These are phyloP conservation scores for Boletus rufocinnamomeus DNA, from an alignment of 768 basidiomycete genomes.

Conservation along the genomic window DNA sequence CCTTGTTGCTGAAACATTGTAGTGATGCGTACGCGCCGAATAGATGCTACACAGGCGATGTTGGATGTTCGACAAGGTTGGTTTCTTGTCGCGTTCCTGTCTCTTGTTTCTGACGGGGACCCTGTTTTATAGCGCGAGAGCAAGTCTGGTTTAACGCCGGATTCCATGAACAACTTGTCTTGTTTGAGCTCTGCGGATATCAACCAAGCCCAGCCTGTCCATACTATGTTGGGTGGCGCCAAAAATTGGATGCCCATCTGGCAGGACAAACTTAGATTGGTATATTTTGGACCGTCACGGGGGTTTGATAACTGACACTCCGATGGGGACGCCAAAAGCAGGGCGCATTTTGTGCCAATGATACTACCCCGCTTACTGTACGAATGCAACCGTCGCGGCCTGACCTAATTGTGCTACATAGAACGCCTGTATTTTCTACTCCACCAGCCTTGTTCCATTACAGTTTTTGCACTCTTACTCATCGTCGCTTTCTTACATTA, in stretches of 20 bases:
- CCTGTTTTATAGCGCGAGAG: constrained; percentile 53
- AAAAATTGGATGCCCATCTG: constrained; percentile 52
- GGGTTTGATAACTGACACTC: constrained; percentile 12
- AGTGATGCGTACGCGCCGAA: constrained; percentile 70
- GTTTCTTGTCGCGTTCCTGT: constrained; percentile 7
- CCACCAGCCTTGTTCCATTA: constrained; percentile 5
- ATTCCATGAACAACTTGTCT: constrained; percentile 75
- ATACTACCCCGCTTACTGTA: constrained; percentile 23
- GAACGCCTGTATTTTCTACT: constrained; percentile 20
- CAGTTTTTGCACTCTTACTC: constrained; percentile 12
- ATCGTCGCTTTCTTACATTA: constrained; percentile 8
- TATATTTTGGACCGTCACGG: neutral
- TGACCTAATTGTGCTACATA: constrained; percentile 21
- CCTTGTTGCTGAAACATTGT: constrained; percentile 15
- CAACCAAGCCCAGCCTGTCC: constrained; percentile 59
- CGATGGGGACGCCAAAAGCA: constrained; percentile 14
- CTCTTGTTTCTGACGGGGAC: constrained; percentile 2
- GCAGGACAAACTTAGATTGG: constrained; percentile 28
- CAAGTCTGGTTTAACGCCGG: constrained; percentile 81
- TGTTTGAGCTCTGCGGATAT: constrained; percentile 75
- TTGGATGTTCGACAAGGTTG: constrained; percentile 61
- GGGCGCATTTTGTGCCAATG: constrained; percentile 5
- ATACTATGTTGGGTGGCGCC: constrained; percentile 67
- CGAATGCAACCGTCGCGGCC: constrained; percentile 8
- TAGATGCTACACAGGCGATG: constrained; percentile 59